Base-by-base conservation (phyloP, 768 basidiomycete species). In the Mycena pura region DNA sequence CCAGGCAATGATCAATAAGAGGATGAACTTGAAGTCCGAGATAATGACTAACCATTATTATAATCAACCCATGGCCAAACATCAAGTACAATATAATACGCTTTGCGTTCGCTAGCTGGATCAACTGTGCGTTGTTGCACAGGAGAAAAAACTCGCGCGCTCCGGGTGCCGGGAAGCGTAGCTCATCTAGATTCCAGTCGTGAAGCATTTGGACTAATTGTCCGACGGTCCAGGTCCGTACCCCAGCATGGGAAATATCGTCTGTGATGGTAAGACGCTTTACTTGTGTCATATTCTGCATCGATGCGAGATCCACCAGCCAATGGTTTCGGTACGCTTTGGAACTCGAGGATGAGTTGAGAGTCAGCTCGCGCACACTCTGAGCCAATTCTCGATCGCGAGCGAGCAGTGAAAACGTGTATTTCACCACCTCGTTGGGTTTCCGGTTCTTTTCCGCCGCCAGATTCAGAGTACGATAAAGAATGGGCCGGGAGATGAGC, bases 241-340 rank as follows among this genome's bases (percentile, higher is more conserved):
- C n/a, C 7, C 28, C 34, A 4, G 64, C 54, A 46, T 24, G 39
- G n/a, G 58, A 46, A 17, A 65, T 52, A 43, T 60, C 44, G 6
- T 55, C 64, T 1, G 52, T 39, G 9, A 65, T 47, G 1, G 55
- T 61, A 17, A 65, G 22, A 22, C 59, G 48, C 45, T 65, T 65
- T 14, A 65, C 13, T n/a, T 43, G 49, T 11, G 50, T 57, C 39
- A 65, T 40, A 5, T 65, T 61, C 25, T 34, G 28, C 17, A 65
- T 31, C 2, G 64, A 61, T 0, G 44, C 13, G 22, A 46, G 8
- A 28, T 65, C 6, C 15, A 65, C n/a, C 14, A 65, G 39, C 10
- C 38, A 43, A 1, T 53, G 55, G 40, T 65, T 65, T 11, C 29
- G 48, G 6, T 28, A 38, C 21, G 51, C 57, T 22, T 46, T 36